Percentiles rank a stretch among this genome's conserved stretches.
phyloP scores from a whole-genome alignment of 1,284 basidiomycete species.

The Rhodofomes roseus region DNA sequence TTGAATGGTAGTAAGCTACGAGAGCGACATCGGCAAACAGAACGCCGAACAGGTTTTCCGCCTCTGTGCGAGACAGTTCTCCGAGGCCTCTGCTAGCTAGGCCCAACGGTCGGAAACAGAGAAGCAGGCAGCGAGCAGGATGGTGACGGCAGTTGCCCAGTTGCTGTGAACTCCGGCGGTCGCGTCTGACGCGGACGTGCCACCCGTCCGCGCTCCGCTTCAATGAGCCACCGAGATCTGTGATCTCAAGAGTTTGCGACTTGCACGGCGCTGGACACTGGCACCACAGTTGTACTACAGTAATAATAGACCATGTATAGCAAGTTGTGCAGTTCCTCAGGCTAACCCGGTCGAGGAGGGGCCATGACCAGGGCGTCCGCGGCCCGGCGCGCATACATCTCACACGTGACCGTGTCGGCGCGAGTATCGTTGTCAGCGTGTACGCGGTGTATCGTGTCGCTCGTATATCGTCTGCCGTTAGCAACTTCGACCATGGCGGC shows the following conservation, averaged over 20 bases:
- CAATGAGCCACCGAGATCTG: not conserved
- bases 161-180: too few relatives aligned
- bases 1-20: not conserved
- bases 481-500: conserved; percentile 13
- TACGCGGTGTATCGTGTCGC: not conserved
- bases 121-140: not conserved
- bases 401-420: not conserved
- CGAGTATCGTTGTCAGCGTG: not conserved
- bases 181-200: too few relatives aligned
- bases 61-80: not conserved
- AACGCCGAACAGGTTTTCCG: not conserved
- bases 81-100: not conserved
- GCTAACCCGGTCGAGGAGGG: too few relatives aligned
- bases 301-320: conserved; percentile 14
- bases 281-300: too few relatives aligned
- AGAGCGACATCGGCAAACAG: not conserved
- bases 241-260: too few relatives aligned
- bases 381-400: not conserved
- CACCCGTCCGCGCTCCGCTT: not conserved
- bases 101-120: not conserved
- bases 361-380: too few relatives aligned
- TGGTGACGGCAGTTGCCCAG: not conserved
- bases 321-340: too few relatives aligned
- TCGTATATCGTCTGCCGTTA: not conserved
- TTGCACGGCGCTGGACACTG: too few relatives aligned